Conservation (phyloP, 2,329 filamentous ascomycete species). For the Lecanicillium sp. region DNA sequence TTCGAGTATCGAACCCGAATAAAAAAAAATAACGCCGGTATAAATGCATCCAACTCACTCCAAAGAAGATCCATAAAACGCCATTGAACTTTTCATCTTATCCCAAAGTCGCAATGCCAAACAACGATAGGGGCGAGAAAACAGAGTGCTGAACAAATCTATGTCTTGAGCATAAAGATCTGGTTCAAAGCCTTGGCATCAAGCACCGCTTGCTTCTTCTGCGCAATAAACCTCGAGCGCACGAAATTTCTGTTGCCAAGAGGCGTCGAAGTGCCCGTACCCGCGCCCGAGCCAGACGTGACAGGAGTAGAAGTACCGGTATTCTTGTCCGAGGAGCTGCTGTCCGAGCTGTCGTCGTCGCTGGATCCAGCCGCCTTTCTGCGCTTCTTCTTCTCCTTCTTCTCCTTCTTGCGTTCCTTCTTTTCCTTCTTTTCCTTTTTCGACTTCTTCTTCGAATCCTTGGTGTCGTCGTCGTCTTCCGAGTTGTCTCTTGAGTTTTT, state of each 20-base stretch:
- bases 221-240: slow-evolving; percentile 74
- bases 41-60: slow-evolving; percentile 1
- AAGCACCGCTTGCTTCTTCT: slow-evolving; percentile 77
- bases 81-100: too few relatives aligned
- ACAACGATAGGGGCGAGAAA: too few relatives aligned
- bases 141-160: slow-evolving; percentile 1
- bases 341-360: slow-evolving; percentile 13
- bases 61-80: background rate
- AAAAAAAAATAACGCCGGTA: slow-evolving; percentile 1
- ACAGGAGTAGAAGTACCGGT: slow-evolving; percentile 30
- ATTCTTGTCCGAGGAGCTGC: slow-evolving; percentile 9
- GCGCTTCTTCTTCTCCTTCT: slow-evolving; percentile 14
- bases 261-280: slow-evolving; percentile 38
- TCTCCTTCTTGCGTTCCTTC: slow-evolving; percentile 22
- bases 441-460: slow-evolving; percentile 13
- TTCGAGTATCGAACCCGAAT: background rate
- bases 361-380: slow-evolving; percentile 18
- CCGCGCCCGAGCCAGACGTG: slow-evolving; percentile 34
- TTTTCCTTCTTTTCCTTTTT: slow-evolving; percentile 21
- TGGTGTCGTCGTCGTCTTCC: slow-evolving; percentile 16
- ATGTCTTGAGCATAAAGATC: slow-evolving; percentile 63
- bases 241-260: slow-evolving; percentile 60
- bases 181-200: slow-evolving; percentile 80
- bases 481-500: slow-evolving; percentile 32
- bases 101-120: too few relatives aligned